Evolutionary conservation across 75 land plant genomes (phyloP), one percentile per base, ranked within the genome.

Genomic region (Cupressus sempervirens): DNA sequence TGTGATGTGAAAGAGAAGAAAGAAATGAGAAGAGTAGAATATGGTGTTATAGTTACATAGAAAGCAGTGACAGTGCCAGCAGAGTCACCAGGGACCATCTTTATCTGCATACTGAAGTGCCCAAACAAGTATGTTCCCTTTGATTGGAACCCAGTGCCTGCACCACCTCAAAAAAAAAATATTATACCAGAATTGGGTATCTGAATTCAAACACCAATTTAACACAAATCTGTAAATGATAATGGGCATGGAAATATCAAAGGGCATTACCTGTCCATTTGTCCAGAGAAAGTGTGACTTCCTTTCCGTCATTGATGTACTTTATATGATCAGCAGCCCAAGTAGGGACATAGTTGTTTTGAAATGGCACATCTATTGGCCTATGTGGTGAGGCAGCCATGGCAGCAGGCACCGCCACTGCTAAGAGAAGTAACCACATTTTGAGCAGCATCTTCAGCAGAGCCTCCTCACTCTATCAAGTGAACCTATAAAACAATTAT

Each of bases 301-400:
- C 88, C 29, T 76, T 75, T 38, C 92, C 94, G n/a, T 91, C 94
- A 89, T 93, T 89, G 84, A 85, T 73, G 92, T 91, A 88, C 82
- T 89, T 88, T 68, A 93, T 93, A 77, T 93, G 94, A 80, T 93
- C 94, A 72, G 65, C 72, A 84, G 92, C 94, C 94, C 94, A 93
- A 29, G 94, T 88, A 3, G 94, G 92, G 18, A 83, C 87, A 80
- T 93, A 93, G 88, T 91, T 93, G 40, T 88, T 86, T 52, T 84
- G 86, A 54, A 93, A 93, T 6, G 94, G 89, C 4, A 93, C 92
- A 48, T 86, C 83, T 0, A 93, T 58, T 5, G 94, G 91, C 74
- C 32, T 91, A 52, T 87, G 84, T 2, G 93, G 92, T 4, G 92
- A 14, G 58, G 87, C 90, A 54, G 87, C 92, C 84, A 85, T 81